A percentile compares a stretch with the other conserved stretches of the same genome.
phyloP scores from a whole-genome alignment of 2,329 filamentous ascomycete species.

The Cyclaneusma minus region DNA sequence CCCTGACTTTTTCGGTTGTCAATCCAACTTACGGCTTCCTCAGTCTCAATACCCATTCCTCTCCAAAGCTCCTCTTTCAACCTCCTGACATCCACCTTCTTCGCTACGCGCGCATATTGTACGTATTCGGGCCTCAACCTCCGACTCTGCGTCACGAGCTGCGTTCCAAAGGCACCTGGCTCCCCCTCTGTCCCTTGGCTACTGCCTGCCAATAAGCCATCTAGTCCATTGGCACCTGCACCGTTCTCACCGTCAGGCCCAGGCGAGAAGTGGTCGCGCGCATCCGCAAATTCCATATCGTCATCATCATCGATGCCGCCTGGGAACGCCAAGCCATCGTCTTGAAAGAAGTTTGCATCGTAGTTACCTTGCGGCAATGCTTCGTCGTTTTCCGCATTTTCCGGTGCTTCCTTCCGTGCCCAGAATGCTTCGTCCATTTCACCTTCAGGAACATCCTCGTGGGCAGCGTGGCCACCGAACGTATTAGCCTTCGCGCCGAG shows the following conservation, averaged over 20 bases:
- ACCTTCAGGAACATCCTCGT: slow-evolving; percentile 43
- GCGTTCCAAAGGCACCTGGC: slow-evolving; percentile 40
- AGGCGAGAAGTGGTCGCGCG: slow-evolving; percentile 63
- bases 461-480: slow-evolving; percentile 23
- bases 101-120: slow-evolving; percentile 53
- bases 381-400: slow-evolving; percentile 34
- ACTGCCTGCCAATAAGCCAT: slow-evolving; percentile 32
- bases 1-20: no score
- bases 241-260: slow-evolving; percentile 34
- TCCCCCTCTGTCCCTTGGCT: slow-evolving; percentile 22
- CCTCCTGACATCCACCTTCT: slow-evolving; percentile 54
- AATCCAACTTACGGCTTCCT: slow-evolving; percentile 26
- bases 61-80: slow-evolving; percentile 59
- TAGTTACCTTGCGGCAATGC: slow-evolving; percentile 60
- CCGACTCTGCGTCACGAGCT: slow-evolving; percentile 48
- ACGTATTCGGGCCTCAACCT: slow-evolving; percentile 52
- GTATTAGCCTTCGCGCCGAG: slow-evolving; percentile 28
- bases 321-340: slow-evolving; percentile 59
- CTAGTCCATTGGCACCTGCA: slow-evolving; percentile 29
- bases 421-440: slow-evolving; percentile 95
- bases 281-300: slow-evolving; percentile 64
- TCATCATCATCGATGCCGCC: slow-evolving; percentile 46
- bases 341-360: slow-evolving; percentile 94
- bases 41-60: slow-evolving; percentile 41
- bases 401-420: slow-evolving; percentile 50